Evolutionary conservation across 1,139 yeast genomes (phyloP).

Genomic region (Yamadazyma taylorii): DNA sequence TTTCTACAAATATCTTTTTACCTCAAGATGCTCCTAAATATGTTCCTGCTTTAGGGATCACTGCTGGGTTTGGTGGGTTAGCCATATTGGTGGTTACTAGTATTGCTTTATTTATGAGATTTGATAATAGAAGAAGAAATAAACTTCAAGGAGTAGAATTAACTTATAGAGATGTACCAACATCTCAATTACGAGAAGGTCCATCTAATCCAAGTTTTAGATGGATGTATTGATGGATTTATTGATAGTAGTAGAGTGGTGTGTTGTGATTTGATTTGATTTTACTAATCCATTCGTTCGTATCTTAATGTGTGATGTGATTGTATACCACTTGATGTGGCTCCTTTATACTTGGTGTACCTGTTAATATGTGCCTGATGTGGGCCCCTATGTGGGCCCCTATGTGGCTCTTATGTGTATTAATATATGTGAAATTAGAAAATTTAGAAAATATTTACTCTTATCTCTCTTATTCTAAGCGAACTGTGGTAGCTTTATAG

Average conservation of each 20-base stretch:
- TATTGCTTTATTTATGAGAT: conserved; percentile 30
- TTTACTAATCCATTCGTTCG: no score
- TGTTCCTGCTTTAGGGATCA: conserved; percentile 31
- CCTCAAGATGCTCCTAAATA: conserved; percentile 33
- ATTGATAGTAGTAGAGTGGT: not conserved
- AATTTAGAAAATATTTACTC: no score
- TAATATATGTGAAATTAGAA: no score
- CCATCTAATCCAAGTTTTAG: conserved; percentile 46
- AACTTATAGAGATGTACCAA: conserved; percentile 45
- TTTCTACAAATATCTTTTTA: conserved; percentile 31
- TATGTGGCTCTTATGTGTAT: no score
- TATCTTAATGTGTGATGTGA: no score
- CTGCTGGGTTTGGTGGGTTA: conserved; percentile 35
- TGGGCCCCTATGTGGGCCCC: no score
- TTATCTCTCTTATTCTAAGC: no score
- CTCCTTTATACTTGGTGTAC: no score
- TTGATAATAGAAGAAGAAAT: conserved; percentile 44
- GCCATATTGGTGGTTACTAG: conserved; percentile 24
- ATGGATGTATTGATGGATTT: conserved; percentile 40
- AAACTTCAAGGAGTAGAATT: conserved; percentile 39
- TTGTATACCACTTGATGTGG: no score
- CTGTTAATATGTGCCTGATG: no score
- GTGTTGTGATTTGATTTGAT: no score
- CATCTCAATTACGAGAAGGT: conserved; percentile 43
- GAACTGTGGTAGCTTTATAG: no score